phyloP scores from a whole-genome alignment of 306 rosid species.

The Neltuma alba region DNA sequence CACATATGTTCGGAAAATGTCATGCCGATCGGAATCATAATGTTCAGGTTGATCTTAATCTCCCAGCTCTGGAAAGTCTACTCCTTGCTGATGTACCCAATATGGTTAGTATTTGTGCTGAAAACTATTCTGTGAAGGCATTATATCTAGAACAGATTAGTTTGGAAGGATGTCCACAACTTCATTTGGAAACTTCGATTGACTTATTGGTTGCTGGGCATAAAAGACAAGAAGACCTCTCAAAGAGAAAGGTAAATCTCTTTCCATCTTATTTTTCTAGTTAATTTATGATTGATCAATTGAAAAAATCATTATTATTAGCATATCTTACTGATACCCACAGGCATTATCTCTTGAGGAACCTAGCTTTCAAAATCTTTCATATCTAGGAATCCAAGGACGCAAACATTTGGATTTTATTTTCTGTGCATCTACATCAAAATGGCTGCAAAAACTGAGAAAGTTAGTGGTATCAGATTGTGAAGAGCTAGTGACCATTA shows the following conservation, averaged over 20 bases:
- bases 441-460: neutral
- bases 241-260: neutral
- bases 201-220: neutral
- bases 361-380: conserved; percentile 29
- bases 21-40: no score
- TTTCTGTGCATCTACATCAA: neutral
- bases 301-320: no score
- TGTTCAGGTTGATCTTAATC: neutral
- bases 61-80: conserved; percentile 8
- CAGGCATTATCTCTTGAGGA: no score
- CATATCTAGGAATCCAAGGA: neutral
- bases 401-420: conserved; percentile 14
- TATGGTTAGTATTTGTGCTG: neutral
- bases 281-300: no score
- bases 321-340: no score
- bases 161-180: no score
- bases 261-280: neutral
- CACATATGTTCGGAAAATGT: conserved; percentile 12
- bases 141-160: neutral
- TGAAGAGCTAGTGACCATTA: conserved; percentile 6
- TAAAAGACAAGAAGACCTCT: neutral
- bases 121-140: neutral
- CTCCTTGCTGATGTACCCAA: neutral
- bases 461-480: neutral
- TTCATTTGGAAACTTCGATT: no score